A percentile compares a stretch with the other conserved stretches of the same genome.
Evolutionary conservation across 73 alveolate genomes (phyloP).

Genomic region (Uronychia binucleata): DNA sequence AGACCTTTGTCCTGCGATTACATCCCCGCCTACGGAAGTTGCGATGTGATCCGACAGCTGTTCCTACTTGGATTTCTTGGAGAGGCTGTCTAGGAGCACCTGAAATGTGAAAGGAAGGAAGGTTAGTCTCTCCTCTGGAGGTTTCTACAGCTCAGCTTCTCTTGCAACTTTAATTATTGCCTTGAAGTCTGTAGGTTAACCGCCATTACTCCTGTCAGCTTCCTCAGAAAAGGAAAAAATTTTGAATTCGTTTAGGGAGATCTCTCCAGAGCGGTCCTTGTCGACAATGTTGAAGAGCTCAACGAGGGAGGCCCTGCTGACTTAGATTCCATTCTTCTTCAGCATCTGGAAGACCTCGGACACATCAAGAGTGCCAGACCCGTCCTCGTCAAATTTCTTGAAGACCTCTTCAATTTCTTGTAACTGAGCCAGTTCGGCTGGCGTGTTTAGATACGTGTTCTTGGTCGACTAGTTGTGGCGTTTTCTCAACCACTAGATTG

Average conservation of each 20-base stretch:
- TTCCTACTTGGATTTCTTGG: constrained; percentile 16
- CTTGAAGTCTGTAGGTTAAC: constrained; percentile 9
- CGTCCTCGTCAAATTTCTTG: constrained; percentile 51
- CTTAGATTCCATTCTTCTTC: constrained; percentile 28
- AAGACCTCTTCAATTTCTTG: constrained; percentile 38
- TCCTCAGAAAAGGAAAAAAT: constrained; percentile 11
- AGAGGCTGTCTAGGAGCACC: constrained; percentile 31
- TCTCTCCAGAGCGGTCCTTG: constrained; percentile 49
- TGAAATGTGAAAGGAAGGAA: constrained; percentile 37
- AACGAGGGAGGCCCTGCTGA: constrained; percentile 2
- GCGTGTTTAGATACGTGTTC: background rate
- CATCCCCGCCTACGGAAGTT: background rate
- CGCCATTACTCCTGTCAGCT: constrained; percentile 19
- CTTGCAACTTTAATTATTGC: constrained; percentile 7
- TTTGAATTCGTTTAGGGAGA: constrained; percentile 45
- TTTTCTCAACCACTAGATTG: constrained; percentile 12
- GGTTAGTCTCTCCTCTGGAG: background rate
- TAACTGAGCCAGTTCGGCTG: background rate
- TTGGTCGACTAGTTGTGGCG: constrained; percentile 6
- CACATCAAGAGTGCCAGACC: constrained; percentile 42
- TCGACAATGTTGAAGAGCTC: constrained; percentile 50
- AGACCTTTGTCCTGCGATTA: background rate
- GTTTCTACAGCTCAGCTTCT: background rate
- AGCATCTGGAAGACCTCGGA: constrained; percentile 44
- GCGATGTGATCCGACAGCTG: constrained; percentile 14